phyloP scores from a whole-genome alignment of 352 stramenopile genomes.

The Aphanomyces invadans region DNA sequence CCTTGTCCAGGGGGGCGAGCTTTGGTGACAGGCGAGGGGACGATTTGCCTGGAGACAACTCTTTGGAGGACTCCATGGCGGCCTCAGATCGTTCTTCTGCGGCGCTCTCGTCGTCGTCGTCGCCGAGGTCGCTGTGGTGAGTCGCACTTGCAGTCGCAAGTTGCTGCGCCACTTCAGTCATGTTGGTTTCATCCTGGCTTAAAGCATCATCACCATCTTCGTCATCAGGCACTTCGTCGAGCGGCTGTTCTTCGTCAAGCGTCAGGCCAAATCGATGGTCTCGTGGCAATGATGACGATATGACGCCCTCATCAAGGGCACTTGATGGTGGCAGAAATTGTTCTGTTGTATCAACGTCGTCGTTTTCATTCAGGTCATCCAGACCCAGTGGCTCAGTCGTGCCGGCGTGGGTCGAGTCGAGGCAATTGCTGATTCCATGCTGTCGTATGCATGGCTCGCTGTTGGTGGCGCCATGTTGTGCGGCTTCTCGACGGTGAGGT shows the following conservation, averaged over 20 bases:
- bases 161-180: no score
- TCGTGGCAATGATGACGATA: not conserved
- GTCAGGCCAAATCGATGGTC: not conserved
- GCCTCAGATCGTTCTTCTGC: no score
- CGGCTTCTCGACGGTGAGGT: no score
- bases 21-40: not conserved
- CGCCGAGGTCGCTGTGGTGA: no score
- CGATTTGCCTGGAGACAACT: not conserved
- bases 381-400: not conserved
- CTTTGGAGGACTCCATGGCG: not conserved
- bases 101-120: no score
- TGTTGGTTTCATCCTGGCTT: not conserved
- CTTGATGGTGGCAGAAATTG: not conserved
- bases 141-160: no score
- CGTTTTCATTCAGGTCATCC: not conserved
- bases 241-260: not conserved
- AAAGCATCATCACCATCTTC: constrained; percentile 13
- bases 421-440: no score
- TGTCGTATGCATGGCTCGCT: no score
- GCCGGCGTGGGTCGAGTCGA: no score
- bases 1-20: not conserved
- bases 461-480: no score
- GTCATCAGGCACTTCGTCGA: not conserved
- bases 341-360: not conserved
- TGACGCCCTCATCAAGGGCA: not conserved